A percentile compares a stretch with the other conserved stretches of the same genome.
Conservation (phyloP, 257 asterid species). For the Solanum tacnaense region DNA sequence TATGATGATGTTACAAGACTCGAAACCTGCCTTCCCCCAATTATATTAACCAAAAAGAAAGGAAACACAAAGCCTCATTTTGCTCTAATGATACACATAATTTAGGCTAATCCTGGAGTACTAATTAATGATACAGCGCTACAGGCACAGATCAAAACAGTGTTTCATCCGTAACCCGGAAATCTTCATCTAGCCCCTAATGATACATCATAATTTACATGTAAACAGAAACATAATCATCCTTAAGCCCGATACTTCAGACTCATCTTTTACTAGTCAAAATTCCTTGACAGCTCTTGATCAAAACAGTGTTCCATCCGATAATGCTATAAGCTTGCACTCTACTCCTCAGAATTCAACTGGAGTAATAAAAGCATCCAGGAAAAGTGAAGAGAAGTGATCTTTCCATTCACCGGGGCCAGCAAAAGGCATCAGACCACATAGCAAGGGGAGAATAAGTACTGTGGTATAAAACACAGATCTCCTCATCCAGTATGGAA, state of each 20-base stretch:
- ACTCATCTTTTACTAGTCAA: neutral
- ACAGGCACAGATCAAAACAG: neutral
- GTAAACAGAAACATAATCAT: neutral
- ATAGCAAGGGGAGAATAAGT: conserved; percentile 48
- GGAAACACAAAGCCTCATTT: neutral
- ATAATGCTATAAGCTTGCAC: neutral
- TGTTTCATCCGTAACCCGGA: neutral
- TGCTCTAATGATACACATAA: neutral
- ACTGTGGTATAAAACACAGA: conserved; percentile 17
- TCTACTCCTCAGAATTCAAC: conserved; percentile 15
- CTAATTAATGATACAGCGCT: neutral
- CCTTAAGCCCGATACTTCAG: neutral
- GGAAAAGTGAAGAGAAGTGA: conserved; percentile 36
- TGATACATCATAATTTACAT: neutral
- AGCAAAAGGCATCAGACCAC: conserved; percentile 89
- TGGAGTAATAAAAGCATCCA: neutral
- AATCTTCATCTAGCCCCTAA: neutral
- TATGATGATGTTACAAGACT: neutral
- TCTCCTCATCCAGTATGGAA: conserved; percentile 61
- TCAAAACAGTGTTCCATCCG: neutral
- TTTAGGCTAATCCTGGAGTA: neutral
- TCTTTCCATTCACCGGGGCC: conserved; percentile 57
- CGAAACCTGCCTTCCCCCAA: neutral
- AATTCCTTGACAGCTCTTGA: neutral
- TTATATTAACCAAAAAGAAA: neutral